Evolutionary conservation across 305 asterid species (phyloP).

Genomic region (Fraxinus xanthoxyloides): DNA sequence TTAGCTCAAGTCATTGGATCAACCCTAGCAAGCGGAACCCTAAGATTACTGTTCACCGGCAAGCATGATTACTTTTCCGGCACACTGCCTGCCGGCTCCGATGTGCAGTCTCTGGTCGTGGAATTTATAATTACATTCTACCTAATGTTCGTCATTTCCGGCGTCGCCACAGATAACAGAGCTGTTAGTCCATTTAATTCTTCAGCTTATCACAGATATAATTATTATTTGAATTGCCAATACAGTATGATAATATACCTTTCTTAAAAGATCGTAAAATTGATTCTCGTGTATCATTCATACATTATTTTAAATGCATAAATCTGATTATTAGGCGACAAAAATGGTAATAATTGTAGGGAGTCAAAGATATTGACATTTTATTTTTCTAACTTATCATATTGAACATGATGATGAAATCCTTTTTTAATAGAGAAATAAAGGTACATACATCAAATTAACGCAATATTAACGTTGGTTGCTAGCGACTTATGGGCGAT

Average conservation of each 20-base stretch:
- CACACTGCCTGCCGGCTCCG: constrained; percentile 57
- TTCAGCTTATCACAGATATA: background rate
- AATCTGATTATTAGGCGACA: background rate
- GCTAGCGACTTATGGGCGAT: background rate
- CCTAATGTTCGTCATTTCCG: constrained; percentile 84
- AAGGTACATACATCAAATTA: background rate
- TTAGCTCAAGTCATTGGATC: constrained; percentile 66
- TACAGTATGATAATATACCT: background rate
- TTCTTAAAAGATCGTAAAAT: background rate
- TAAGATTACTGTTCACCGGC: constrained; percentile 59
- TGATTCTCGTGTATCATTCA: background rate
- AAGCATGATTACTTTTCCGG: constrained; percentile 61
- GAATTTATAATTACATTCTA: constrained; percentile 83
- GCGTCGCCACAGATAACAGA: constrained; percentile 82
- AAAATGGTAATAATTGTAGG: background rate
- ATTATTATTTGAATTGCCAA: background rate
- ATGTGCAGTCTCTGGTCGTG: constrained; percentile 59
- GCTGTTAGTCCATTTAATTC: constrained; percentile 45
- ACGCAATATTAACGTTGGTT: background rate
- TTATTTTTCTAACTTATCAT: background rate
- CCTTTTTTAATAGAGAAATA: background rate
- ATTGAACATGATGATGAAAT: background rate
- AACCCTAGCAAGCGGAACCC: constrained; percentile 69
- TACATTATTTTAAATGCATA: background rate
- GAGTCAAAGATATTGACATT: background rate